Conservation (phyloP, 2,329 filamentous ascomycete genomes). For the Coleophoma cylindrospora region DNA sequence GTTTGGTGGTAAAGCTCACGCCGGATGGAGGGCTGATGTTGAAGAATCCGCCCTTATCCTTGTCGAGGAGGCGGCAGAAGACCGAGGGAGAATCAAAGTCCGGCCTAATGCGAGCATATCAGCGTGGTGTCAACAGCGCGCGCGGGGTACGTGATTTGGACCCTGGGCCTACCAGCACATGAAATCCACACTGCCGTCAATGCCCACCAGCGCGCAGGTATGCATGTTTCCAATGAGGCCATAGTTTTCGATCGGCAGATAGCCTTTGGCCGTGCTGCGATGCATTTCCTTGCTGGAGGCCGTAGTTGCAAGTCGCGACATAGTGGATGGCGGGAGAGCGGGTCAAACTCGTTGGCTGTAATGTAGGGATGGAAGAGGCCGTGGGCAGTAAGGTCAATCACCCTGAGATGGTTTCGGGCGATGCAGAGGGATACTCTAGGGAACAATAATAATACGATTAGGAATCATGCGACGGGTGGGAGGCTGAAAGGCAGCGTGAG, state of each 20-base stretch:
- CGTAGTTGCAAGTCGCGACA: neutral
- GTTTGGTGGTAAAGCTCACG: constrained; percentile 62
- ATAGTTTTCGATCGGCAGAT: constrained; percentile 62
- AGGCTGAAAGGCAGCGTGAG: too few species aligned
- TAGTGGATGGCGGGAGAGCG: neutral
- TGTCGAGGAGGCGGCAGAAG: constrained; percentile 70
- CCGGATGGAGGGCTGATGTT: constrained; percentile 53
- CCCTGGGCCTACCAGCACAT: constrained; percentile 61
- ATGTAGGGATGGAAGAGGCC: neutral
- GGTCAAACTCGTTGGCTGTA: neutral
- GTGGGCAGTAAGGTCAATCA: neutral
- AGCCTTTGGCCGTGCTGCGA: constrained; percentile 11
- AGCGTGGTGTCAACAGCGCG: constrained; percentile 1
- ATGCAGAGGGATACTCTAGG: too few species aligned
- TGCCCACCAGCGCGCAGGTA: constrained; percentile 70
- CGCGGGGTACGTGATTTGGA: neutral
- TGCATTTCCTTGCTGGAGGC: neutral
- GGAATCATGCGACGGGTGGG: too few species aligned
- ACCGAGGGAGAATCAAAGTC: constrained; percentile 74
- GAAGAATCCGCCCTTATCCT: constrained; percentile 70
- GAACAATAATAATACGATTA: too few species aligned
- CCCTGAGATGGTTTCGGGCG: neutral
- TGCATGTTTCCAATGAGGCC: constrained; percentile 78
- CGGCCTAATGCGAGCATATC: constrained; percentile 44
- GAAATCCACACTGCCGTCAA: constrained; percentile 69